Conservation (phyloP, 2,329 filamentous ascomycete genomes). For the Colletotrichum echinochloae region DNA sequence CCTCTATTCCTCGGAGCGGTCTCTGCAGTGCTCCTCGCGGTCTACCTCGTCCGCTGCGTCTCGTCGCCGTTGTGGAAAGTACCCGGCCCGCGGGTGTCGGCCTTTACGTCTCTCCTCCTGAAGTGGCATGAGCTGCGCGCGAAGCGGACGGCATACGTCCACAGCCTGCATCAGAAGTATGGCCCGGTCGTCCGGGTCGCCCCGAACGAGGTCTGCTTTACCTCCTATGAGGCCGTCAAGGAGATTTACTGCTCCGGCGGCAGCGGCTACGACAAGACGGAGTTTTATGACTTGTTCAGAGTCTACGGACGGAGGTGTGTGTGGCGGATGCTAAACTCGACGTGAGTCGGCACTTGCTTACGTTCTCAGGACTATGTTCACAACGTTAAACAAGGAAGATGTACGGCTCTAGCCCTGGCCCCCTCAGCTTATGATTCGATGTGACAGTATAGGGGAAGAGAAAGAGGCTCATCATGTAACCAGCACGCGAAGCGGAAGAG, state of each 20-base stretch:
- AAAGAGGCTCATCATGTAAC: neutral
- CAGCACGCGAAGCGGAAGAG: conserved; percentile 74
- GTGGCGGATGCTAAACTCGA: neutral
- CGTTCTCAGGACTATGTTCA: conserved; percentile 67
- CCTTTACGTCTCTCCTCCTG: conserved; percentile 62
- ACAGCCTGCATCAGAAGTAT: conserved; percentile 65
- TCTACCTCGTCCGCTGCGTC: conserved; percentile 43
- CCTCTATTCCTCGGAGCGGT: conserved; percentile 38
- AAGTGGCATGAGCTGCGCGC: conserved; percentile 69
- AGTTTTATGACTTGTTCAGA: conserved; percentile 72
- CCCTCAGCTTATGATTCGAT: neutral
- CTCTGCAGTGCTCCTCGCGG: conserved; percentile 20
- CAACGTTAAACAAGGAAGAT: conserved; percentile 65
- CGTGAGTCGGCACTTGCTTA: neutral
- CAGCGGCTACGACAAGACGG: conserved; percentile 74
- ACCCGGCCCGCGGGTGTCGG: conserved; percentile 62
- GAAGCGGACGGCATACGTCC: conserved; percentile 65
- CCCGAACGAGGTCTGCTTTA: conserved; percentile 70
- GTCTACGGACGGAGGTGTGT: conserved; percentile 67
- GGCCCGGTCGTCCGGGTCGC: conserved; percentile 69
- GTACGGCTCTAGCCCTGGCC: conserved; percentile 49
- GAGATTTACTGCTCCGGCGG: conserved; percentile 73
- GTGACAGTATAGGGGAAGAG: conserved; percentile 15
- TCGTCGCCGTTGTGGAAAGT: conserved; percentile 55
- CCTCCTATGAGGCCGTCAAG: conserved; percentile 66